Evolutionary conservation across 2,329 filamentous ascomycete genomes (phyloP).

Genomic region (Bipolaris bicolor): DNA sequence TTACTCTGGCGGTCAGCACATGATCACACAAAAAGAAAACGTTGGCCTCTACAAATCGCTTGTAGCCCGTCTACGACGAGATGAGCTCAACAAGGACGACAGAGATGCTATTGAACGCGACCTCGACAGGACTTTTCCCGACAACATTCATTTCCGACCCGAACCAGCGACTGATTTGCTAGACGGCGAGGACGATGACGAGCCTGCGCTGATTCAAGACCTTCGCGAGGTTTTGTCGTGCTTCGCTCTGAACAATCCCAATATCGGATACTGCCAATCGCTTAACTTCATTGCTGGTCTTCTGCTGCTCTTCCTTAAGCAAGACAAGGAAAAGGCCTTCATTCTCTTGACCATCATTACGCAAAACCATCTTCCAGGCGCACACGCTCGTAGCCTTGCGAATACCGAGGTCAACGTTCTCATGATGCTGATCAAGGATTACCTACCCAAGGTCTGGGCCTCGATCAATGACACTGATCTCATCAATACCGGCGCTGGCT

Average conservation of each 20-base stretch:
- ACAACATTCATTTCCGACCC: conserved; percentile 90
- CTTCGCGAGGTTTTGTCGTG: conserved; percentile 86
- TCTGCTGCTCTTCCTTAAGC: conserved; percentile 79
- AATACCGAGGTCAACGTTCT: conserved; percentile 94
- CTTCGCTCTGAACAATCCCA: conserved; percentile 88
- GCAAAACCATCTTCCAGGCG: conserved; percentile 83
- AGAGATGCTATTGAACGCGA: conserved; percentile 92
- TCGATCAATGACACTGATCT: conserved; percentile 81
- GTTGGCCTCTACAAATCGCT: conserved; percentile 75
- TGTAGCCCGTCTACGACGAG: conserved; percentile 68
- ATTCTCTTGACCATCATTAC: conserved; percentile 94
- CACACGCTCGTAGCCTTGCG: conserved; percentile 86
- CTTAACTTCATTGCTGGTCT: conserved; percentile 94
- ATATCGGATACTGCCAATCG: conserved; percentile 93
- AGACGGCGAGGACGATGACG: conserved; percentile 51
- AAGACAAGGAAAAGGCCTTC: conserved; percentile 88
- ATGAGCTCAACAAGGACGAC: conserved; percentile 70
- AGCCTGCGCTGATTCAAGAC: conserved; percentile 79
- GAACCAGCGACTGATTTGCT: conserved; percentile 43
- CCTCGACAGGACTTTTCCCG: conserved; percentile 90
- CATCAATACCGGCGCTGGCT: conserved; percentile 45
- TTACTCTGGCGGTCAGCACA: conserved; percentile 85
- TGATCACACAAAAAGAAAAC: conserved; percentile 71
- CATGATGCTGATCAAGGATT: conserved; percentile 84
- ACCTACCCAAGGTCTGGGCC: conserved; percentile 81